Percentiles rank a stretch among this genome's conserved stretches.
These are phyloP conservation scores for Lignosus rhinocerotis DNA, from an alignment of 1,284 basidiomycete species.

Conservation along the genomic window DNA sequence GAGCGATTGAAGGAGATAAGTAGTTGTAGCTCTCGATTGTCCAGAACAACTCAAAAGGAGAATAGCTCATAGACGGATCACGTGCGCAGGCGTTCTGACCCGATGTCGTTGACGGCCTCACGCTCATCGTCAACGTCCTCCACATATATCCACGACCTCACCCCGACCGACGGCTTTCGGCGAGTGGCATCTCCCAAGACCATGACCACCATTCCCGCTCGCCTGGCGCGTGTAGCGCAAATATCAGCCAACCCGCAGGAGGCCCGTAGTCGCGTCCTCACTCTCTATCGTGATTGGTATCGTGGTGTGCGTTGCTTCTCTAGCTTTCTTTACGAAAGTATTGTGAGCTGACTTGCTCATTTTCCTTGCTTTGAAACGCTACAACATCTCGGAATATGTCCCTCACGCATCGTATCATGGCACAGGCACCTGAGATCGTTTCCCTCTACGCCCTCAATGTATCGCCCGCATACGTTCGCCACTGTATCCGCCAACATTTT, in stretches of 20 bases:
- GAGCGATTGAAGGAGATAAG: neutral
- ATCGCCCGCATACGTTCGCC: slow-evolving; percentile 80
- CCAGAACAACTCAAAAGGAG: neutral
- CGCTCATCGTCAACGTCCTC: slow-evolving; percentile 3
- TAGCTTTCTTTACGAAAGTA: neutral
- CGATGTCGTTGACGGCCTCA: slow-evolving; percentile 1
- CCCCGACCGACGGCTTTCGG: slow-evolving; percentile 27
- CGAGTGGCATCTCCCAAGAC: slow-evolving; percentile 5
- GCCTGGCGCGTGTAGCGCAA: slow-evolving; percentile 75
- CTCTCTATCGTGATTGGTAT: slow-evolving; percentile 93
- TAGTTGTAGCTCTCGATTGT: neutral
- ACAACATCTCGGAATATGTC: too few relatives aligned
- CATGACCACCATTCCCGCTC: slow-evolving; percentile 90
- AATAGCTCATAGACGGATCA: neutral
- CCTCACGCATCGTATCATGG: neutral
- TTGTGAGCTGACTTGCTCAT: too few relatives aligned
- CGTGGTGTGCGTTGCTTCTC: slow-evolving; percentile 63
- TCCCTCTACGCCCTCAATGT: slow-evolving; percentile 84
- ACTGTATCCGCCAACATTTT: slow-evolving; percentile 85
- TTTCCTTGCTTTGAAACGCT: too few relatives aligned
- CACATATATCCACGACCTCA: slow-evolving; percentile 5
- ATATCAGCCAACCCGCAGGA: slow-evolving; percentile 64
- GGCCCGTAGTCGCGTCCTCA: slow-evolving; percentile 69
- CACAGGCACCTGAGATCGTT: slow-evolving; percentile 88
- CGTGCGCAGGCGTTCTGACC: slow-evolving; percentile 11